These are phyloP conservation scores for Lotmaria passim DNA, from an alignment of 208 protist genomes.

Conservation along the genomic window DNA sequence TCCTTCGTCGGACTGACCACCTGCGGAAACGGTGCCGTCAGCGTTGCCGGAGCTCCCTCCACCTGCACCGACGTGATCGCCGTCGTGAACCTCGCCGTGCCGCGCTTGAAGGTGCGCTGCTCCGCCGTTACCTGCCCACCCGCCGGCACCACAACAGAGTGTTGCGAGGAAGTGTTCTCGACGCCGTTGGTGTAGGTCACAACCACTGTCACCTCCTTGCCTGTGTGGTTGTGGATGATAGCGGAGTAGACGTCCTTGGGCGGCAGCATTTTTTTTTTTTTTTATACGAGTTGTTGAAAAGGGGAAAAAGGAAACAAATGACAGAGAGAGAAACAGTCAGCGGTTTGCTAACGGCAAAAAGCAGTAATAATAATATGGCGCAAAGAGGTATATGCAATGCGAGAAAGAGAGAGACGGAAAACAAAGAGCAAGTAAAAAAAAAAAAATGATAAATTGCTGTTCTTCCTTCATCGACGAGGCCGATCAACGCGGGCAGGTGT, in stretches of 20 bases:
- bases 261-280: conserved; percentile 49
- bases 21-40: conserved; percentile 45
- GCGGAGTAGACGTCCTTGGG: conserved; percentile 76
- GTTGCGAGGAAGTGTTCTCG: conserved; percentile 6
- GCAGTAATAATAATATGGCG: neutral
- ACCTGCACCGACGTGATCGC: conserved; percentile 46
- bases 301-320: conserved; percentile 11
- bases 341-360: neutral
- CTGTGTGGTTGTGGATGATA: conserved; percentile 53
- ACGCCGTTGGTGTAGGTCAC: conserved; percentile 44
- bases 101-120: conserved; percentile 39
- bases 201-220: conserved; percentile 36
- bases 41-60: conserved; percentile 25
- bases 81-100: conserved; percentile 29
- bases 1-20: conserved; percentile 54
- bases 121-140: conserved; percentile 31
- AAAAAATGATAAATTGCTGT: no score
- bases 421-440: neutral
- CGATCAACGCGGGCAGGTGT: no score
- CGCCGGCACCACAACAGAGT: conserved; percentile 23
- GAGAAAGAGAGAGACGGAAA: conserved; percentile 11
- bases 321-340: neutral
- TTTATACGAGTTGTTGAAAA: neutral
- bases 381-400: no score
- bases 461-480: no score